Evolutionary conservation across 2,329 filamentous ascomycete genomes (phyloP).

Genomic region (Dothideomycetes sp.): DNA sequence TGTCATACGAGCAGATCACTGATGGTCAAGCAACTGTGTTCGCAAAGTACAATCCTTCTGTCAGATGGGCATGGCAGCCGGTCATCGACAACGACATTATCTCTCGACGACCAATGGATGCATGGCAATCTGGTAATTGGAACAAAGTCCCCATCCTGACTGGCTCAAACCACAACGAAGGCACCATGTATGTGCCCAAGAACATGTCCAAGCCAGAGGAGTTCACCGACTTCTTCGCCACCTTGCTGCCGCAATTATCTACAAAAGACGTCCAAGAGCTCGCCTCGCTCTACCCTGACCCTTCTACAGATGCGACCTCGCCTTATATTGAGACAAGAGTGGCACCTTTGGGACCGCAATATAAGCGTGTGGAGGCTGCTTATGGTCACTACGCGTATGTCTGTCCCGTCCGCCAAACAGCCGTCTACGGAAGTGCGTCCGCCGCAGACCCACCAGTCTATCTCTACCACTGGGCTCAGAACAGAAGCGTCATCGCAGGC

Average conservation of each 20-base stretch:
- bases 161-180: slow-evolving; percentile 62
- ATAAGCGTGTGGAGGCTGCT: slow-evolving; percentile 46
- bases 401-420: slow-evolving; percentile 51
- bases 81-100: slow-evolving; percentile 54
- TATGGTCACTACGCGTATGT: slow-evolving; percentile 57
- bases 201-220: slow-evolving; percentile 35
- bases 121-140: slow-evolving; percentile 43
- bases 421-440: slow-evolving; percentile 27
- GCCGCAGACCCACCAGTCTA: slow-evolving; percentile 31
- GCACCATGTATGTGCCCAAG: slow-evolving; percentile 50
- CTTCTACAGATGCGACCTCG: slow-evolving; percentile 28
- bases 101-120: slow-evolving; percentile 44
- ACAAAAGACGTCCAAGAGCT: slow-evolving; percentile 43
- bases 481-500: slow-evolving; percentile 24
- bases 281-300: slow-evolving; percentile 52
- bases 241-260: slow-evolving; percentile 48
- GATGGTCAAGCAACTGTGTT: slow-evolving; percentile 32
- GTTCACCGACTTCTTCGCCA: slow-evolving; percentile 50
- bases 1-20: slow-evolving; percentile 25
- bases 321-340: slow-evolving; percentile 31
- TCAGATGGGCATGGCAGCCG: slow-evolving; percentile 54
- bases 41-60: slow-evolving; percentile 33
- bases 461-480: slow-evolving; percentile 50
- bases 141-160: slow-evolving; percentile 54
- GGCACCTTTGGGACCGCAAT: slow-evolving; percentile 36